Percentiles rank a stretch among this genome's conserved stretches.
phyloP scores from a whole-genome alignment of 192 early-diverging fungal species.

The Umbelopsis sp. region DNA sequence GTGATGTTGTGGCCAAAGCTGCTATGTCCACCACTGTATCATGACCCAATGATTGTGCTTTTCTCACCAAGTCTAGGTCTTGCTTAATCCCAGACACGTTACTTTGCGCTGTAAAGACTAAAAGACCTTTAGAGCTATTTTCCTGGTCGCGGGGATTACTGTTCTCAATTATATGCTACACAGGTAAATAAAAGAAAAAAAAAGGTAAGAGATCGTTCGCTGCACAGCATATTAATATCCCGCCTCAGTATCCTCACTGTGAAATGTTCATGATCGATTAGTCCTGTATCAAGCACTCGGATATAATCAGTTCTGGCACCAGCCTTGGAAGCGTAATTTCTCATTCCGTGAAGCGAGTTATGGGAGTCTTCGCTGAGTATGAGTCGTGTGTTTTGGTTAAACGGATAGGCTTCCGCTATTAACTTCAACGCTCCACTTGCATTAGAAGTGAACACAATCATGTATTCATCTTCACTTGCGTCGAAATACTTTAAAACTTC shows the following conservation, averaged over 20 bases:
- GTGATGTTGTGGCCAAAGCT: background rate
- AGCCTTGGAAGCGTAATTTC: background rate
- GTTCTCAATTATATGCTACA: too few species aligned
- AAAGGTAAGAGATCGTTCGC: too few species aligned
- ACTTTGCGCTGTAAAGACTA: background rate
- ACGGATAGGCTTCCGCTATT: constrained; percentile 6
- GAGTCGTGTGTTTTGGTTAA: background rate
- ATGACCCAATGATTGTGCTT: background rate
- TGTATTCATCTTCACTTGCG: background rate
- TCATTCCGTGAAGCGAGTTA: constrained; percentile 6
- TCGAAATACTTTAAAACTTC: background rate
- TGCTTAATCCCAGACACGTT: constrained; percentile 6
- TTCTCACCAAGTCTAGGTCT: background rate
- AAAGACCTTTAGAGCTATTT: background rate
- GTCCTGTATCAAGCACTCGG: background rate
- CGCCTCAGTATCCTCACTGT: background rate
- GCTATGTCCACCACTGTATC: background rate
- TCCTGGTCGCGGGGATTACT: background rate
- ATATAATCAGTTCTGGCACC: background rate
- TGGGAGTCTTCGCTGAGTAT: constrained; percentile 2
- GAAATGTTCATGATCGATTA: background rate
- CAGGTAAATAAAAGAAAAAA: too few species aligned
- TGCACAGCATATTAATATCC: too few species aligned
- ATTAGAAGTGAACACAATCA: background rate
- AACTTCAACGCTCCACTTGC: constrained; percentile 10